Conservation (phyloP, 2,329 filamentous ascomycete genomes). For the Penicillium capsulatum region DNA sequence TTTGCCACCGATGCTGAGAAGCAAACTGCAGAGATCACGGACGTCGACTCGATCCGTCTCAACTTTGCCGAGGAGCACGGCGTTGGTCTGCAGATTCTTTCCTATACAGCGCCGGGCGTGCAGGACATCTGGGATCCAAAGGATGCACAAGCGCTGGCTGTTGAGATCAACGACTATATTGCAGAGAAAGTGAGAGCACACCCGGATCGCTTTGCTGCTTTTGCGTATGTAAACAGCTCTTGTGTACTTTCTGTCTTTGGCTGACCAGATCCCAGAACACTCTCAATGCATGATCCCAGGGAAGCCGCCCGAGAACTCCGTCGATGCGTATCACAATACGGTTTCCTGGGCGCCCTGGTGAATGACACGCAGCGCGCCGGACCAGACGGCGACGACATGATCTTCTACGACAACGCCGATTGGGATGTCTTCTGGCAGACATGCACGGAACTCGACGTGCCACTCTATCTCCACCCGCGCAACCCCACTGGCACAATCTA, state of each 20-base stretch:
- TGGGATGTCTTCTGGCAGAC: constrained; percentile 59
- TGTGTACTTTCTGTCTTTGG: neutral
- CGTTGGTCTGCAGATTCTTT: constrained; percentile 48
- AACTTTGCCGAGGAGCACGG: constrained; percentile 45
- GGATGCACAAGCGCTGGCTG: constrained; percentile 43
- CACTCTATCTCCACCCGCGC: constrained; percentile 61
- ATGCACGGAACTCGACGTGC: constrained; percentile 57
- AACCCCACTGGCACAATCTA: constrained; percentile 55
- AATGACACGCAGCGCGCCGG: constrained; percentile 60
- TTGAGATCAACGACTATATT: constrained; percentile 48
- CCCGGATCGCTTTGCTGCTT: constrained; percentile 44
- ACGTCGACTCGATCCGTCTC: constrained; percentile 43
- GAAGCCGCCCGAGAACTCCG: constrained; percentile 39
- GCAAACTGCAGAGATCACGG: constrained; percentile 55
- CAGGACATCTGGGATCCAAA: constrained; percentile 46
- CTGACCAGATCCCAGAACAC: constrained; percentile 21
- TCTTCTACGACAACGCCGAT: constrained; percentile 61
- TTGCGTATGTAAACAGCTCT: constrained; percentile 32
- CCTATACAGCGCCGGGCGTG: constrained; percentile 48
- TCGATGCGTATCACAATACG: constrained; percentile 52
- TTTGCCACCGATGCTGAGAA: constrained; percentile 58
- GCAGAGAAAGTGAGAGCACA: constrained; percentile 41
- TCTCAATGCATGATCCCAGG: constrained; percentile 41
- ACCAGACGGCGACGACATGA: constrained; percentile 55
- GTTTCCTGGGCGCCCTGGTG: constrained; percentile 61